Conservation (phyloP, 441 rosid species). For the Eugenia klotzschiana region DNA sequence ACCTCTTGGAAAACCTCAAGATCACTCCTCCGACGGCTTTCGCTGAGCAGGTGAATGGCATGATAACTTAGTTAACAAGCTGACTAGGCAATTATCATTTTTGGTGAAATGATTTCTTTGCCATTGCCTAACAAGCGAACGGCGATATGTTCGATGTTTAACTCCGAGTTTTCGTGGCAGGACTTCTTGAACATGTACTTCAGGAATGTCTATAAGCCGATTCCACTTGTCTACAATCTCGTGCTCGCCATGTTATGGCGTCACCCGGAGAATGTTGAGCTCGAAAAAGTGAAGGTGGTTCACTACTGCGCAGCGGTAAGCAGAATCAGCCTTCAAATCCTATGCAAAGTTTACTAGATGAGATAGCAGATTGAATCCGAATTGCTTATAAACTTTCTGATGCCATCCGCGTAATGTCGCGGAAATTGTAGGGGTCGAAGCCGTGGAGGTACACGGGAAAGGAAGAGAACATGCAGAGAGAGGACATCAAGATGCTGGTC, state of each 20-base stretch:
- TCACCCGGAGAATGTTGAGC: conserved; percentile 57
- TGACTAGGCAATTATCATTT: not conserved
- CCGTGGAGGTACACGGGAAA: conserved; percentile 64
- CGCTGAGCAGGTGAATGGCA: conserved; percentile 41
- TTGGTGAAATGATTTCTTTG: not conserved
- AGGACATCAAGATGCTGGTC: conserved; percentile 48
- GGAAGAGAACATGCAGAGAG: conserved; percentile 48
- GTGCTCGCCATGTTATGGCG: conserved; percentile 65
- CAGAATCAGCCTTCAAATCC: not conserved
- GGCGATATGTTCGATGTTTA: not conserved
- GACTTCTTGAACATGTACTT: conserved; percentile 50
- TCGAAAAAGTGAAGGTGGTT: conserved; percentile 45
- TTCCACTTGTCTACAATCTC: conserved; percentile 38
- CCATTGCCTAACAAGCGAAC: not conserved
- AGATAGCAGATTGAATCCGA: not conserved
- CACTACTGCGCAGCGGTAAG: conserved; percentile 62
- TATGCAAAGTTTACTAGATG: not conserved
- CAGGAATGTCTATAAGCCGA: conserved; percentile 36
- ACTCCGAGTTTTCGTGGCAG: conserved; percentile 8
- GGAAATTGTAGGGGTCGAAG: conserved; percentile 36
- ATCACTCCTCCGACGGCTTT: conserved; percentile 36
- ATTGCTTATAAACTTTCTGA: not conserved
- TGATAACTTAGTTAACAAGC: not conserved
- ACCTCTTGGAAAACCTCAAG: conserved; percentile 18
- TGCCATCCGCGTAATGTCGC: not conserved